Percentiles rank a stretch among this genome's conserved stretches.
Evolutionary conservation across 2,329 filamentous ascomycete species (phyloP).

Genomic region (Mycocentrospora acerina): DNA sequence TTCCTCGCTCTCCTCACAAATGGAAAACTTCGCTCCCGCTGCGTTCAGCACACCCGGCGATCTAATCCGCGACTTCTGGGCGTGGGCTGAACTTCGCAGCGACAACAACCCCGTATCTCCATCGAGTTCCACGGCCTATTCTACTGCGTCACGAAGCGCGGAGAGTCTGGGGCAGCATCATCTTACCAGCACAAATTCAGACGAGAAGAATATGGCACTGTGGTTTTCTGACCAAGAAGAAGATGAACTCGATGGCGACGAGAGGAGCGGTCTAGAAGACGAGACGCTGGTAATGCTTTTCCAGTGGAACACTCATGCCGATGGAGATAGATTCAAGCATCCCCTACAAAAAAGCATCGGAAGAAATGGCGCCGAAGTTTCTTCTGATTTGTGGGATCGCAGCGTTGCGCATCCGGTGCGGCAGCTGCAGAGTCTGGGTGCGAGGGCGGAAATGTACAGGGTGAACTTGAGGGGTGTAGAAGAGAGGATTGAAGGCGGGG

Average conservation of each 20-base stretch:
- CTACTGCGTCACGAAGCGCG: constrained; percentile 4
- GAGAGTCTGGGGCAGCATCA: constrained; percentile 4
- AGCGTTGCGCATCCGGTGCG: constrained; percentile 29
- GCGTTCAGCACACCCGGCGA: constrained; percentile 28
- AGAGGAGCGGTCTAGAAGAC: no score
- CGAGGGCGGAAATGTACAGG: constrained; percentile 21
- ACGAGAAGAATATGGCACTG: constrained; percentile 29
- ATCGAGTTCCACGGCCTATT: constrained; percentile 4
- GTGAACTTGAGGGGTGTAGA: constrained; percentile 31
- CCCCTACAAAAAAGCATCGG: constrained; percentile 29
- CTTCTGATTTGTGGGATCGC: constrained; percentile 25
- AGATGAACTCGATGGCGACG: constrained; percentile 1
- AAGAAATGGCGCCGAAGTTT: constrained; percentile 21
- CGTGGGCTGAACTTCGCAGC: constrained; percentile 28
- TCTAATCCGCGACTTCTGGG: constrained; percentile 31
- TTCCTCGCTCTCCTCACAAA: constrained; percentile 21
- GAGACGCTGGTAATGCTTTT: constrained; percentile 35
- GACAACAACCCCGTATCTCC: constrained; percentile 9
- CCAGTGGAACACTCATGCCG: constrained; percentile 28
- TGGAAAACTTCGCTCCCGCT: constrained; percentile 14
- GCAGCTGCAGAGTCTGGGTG: constrained; percentile 26
- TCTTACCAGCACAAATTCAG: constrained; percentile 18
- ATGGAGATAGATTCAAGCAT: constrained; percentile 32
- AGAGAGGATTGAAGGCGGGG: constrained; percentile 10
- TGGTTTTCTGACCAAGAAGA: constrained; percentile 19